phyloP scores from a whole-genome alignment of 106 monocot genomes.

The Dendrobium huoshanense region DNA sequence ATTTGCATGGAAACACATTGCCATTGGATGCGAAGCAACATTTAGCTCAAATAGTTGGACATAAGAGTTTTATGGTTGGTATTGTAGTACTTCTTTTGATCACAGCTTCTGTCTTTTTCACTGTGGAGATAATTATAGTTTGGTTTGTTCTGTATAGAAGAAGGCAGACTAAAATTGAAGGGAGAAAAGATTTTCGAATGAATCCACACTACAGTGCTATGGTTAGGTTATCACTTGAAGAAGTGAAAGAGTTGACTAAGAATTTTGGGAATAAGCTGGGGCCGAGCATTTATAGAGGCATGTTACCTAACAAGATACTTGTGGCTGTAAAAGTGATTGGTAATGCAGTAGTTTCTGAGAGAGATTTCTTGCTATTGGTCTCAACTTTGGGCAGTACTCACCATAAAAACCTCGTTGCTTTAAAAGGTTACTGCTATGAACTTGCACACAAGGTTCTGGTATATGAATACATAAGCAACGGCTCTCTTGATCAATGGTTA shows the following conservation, averaged over 20 bases:
- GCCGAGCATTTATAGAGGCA: constrained; percentile 27
- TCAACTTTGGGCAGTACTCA: constrained; percentile 28
- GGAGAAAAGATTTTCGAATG: constrained; percentile 18
- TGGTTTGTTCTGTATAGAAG: constrained; percentile 30
- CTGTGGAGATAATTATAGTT: constrained; percentile 26
- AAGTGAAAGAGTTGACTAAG: constrained; percentile 33
- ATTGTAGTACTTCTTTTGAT: constrained; percentile 31
- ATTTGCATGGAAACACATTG: constrained; percentile 10
- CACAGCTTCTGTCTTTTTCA: constrained; percentile 27
- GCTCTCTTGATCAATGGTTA: constrained; percentile 40
- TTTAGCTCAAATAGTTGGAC: background rate
- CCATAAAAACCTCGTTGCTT: constrained; percentile 37
- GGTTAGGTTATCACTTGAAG: constrained; percentile 31
- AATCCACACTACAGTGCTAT: constrained; percentile 30
- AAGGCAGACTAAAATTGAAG: constrained; percentile 3
- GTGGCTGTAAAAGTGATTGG: constrained; percentile 26
- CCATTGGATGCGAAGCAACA: background rate
- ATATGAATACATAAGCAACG: constrained; percentile 30
- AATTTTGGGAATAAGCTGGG: constrained; percentile 27
- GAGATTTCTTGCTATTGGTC: constrained; percentile 19
- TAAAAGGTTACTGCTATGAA: constrained; percentile 36
- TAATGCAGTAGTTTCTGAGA: constrained; percentile 21
- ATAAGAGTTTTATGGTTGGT: constrained; percentile 14
- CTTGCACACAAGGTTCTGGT: constrained; percentile 21
- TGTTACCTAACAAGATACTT: constrained; percentile 24